Base-by-base conservation (phyloP, 495 filamentous ascomycete genomes). In the Xylaria bambusicola region DNA sequence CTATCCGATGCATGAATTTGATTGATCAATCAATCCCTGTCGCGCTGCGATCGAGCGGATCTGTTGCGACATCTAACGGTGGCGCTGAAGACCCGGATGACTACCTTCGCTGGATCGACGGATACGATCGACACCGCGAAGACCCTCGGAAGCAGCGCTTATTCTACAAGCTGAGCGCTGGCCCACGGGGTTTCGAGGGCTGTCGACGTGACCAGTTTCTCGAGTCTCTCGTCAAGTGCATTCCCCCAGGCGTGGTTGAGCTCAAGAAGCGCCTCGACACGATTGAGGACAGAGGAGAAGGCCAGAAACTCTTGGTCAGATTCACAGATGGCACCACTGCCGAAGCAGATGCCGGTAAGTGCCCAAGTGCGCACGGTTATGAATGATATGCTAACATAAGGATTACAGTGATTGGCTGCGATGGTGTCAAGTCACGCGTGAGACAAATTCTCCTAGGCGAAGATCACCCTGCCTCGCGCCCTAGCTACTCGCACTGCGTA, bases 131-230 rank as follows among this genome's bases (percentile, higher is more conserved):
- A 2, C 74, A 79, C 47, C 75, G 72, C 1, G 77, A 72, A 52
- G 63, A 66, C 48, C 52, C 61, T 20, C n/a, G n/a, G 33, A 15
- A 24, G 18, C n/a, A n/a, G n/a, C n/a, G 6, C 20, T 2, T 2
- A 24, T 20, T 10, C 9, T 52, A 58, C 7, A 49, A 52, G 29
- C 53, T 75, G 13, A 44, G 60, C 46, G 66, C 60, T n/a, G 68
- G 70, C 0, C 38, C 69, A 1, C 63, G 55, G 44, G 74, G 75
- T n/a, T 71, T 78, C 66, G 54, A 74, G 27, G 71, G 73, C 12
- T 75, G 75, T 50, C 72, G 77, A 9, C 70, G 84, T 10, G 77
- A 80, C 9, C 70, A 80, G 33, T 82, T 85, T 47, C 65, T 85
- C 1, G 77, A 82, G 53, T 80, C 77, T 50, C 61, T 87, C 23